Percentiles rank a stretch among this genome's conserved stretches.
These are phyloP conservation scores for Calamus simplicifolius DNA, from an alignment of 176 grass and related monocot genomes.

Conservation along the genomic window DNA sequence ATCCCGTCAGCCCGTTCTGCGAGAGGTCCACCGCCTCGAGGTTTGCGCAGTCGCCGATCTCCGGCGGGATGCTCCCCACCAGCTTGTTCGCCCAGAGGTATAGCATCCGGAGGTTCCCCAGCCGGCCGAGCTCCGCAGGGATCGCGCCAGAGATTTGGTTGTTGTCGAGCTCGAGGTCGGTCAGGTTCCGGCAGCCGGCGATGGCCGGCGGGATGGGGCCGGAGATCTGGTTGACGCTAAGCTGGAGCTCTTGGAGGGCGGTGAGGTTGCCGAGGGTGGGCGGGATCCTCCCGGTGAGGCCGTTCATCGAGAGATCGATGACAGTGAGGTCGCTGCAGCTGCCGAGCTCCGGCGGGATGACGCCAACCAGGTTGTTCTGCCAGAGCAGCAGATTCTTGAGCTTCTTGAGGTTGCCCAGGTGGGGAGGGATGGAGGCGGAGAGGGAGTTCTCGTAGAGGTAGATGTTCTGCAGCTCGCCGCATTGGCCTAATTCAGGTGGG, in stretches of 20 bases:
- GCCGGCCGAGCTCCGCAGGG: conserved; percentile 41
- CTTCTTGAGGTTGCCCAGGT: conserved; percentile 41
- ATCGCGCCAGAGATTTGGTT: conserved; percentile 80
- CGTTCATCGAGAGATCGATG: conserved; percentile 66
- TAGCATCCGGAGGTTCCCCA: conserved; percentile 39
- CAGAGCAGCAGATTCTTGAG: conserved; percentile 72
- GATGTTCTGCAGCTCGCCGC: conserved; percentile 43
- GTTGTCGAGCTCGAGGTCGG: conserved; percentile 83
- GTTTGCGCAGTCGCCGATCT: conserved; percentile 44
- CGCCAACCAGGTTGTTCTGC: conserved; percentile 80
- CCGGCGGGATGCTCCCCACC: conserved; percentile 48
- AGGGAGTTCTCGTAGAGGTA: conserved; percentile 79
- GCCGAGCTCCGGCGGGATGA: conserved; percentile 68
- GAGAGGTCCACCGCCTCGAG: conserved; percentile 73
- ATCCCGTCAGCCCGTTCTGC: conserved; percentile 56
- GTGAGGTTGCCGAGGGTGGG: conserved; percentile 52
- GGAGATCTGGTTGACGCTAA: conserved; percentile 68
- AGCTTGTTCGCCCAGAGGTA: conserved; percentile 80
- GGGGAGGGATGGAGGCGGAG: conserved; percentile 53
- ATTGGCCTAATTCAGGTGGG: conserved; percentile 54
- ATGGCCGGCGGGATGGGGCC: conserved; percentile 51
- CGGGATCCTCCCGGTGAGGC: conserved; percentile 69
- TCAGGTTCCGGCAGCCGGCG: conserved; percentile 55
- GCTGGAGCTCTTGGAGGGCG: conserved; percentile 58
- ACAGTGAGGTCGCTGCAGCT: conserved; percentile 38